Evolutionary conservation across 257 asterid species (phyloP), one percentile per base, ranked within the genome.

Genomic region (Coffea eugenioides): DNA sequence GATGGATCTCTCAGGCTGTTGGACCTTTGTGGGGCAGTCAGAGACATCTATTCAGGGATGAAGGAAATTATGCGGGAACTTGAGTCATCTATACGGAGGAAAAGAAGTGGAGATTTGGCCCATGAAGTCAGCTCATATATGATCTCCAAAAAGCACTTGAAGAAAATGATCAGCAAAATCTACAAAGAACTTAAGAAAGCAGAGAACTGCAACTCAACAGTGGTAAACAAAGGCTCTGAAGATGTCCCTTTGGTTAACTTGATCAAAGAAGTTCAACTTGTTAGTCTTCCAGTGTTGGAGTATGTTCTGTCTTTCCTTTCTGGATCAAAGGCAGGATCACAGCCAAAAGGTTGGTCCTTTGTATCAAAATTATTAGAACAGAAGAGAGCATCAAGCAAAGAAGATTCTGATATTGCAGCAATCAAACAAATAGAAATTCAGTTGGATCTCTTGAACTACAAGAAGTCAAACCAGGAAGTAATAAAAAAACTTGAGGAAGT

Each of bases 81-180:
- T 3, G 84, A 88, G 57, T 84, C 89, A 54, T 81, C 87, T 59
- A 73, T 86, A 0, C 66, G 89, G 34, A 80, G 92, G 39, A 82
- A 77, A 34, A 77, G 86, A 68, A 39, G 34, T 12, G 82, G 79
- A 51, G 69, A 76, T 0, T 1, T 81, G 14, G 45, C 5, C 18
- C 54, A 73, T 2, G 80, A 82, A 41, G 34, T 88, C 15, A 59
- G 54, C 43, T 49, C 75, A 61, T 84, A 80, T 11, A 54, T 75
- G 76, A 76, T 69, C 52, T 80, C 89, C 14, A 84, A 81, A 51
- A 87, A 82, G 45, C 79, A 68, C 43, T 49, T 75, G 13, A 65
- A 77, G 34, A 81, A 80, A 76, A 59, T 71, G 77, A 77, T 84
- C 76, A 68, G 31, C 18, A 88, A 86, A n/a, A 73, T 75, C 77